Conservation (phyloP, 108 stramenopile species). For the Discostella stelligeroides region DNA sequence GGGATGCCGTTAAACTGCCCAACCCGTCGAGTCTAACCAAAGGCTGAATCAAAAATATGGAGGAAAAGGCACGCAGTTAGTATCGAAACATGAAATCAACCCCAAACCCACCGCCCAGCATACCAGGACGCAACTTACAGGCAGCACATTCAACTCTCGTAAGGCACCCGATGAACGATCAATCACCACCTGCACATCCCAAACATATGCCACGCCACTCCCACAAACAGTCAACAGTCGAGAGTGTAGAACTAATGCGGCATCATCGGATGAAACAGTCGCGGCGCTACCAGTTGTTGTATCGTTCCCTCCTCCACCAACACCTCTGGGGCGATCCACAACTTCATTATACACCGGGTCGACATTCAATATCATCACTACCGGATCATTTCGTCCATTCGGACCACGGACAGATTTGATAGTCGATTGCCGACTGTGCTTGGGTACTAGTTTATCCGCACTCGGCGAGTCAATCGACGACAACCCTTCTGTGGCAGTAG, state of each 20-base stretch:
- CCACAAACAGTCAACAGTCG: constrained; percentile 58
- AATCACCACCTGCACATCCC: constrained; percentile 43
- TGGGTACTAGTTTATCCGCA: not conserved
- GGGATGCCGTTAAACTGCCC: constrained; percentile 39
- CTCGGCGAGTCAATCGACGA: not conserved
- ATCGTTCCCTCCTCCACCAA: constrained; percentile 1
- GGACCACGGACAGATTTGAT: constrained; percentile 58
- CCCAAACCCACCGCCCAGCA: not conserved
- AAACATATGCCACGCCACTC: constrained; percentile 60
- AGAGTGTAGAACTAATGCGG: constrained; percentile 3
- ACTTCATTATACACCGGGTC: constrained; percentile 42
- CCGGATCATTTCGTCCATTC: constrained; percentile 53
- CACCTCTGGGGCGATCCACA: not conserved
- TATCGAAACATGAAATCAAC: not conserved
- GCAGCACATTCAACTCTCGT: constrained; percentile 42
- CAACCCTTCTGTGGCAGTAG: not conserved
- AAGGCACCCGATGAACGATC: constrained; percentile 36
- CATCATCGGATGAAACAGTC: not conserved
- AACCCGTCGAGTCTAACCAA: constrained; percentile 58
- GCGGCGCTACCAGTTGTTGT: not conserved
- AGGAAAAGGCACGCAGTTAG: not conserved
- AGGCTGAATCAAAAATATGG: constrained; percentile 14
- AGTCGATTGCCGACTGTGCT: constrained; percentile 29
- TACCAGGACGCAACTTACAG: constrained; percentile 4
- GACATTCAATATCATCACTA: constrained; percentile 55